These are phyloP conservation scores for Exophiala oligosperma DNA, from an alignment of 2,329 filamentous ascomycete species.

Conservation along the genomic window DNA sequence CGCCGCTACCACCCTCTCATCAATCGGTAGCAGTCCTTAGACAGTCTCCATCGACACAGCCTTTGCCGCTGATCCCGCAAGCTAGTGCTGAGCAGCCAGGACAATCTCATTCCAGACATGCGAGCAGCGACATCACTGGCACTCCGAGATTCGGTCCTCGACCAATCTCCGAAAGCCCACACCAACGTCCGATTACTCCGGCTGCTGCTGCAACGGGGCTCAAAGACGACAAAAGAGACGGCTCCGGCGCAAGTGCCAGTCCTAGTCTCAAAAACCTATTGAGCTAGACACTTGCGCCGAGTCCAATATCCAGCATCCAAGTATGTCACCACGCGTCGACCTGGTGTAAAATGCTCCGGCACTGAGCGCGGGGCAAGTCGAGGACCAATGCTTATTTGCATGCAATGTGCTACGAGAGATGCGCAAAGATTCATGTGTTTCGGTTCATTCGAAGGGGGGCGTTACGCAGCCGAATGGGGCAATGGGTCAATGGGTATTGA, in stretches of 20 bases:
- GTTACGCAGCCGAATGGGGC: no score
- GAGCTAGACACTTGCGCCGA: conserved; percentile 46
- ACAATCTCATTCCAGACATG: conserved; percentile 18
- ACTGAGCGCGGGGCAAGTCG: no score
- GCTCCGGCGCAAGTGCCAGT: conserved; percentile 71
- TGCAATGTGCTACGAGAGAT: background rate
- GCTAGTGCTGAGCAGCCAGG: conserved; percentile 15
- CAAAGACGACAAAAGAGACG: conserved; percentile 26
- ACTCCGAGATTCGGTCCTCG: conserved; percentile 18
- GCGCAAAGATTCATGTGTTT: background rate
- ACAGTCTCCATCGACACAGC: conserved; percentile 20
- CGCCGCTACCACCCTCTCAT: conserved; percentile 12
- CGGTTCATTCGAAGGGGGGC: no score
- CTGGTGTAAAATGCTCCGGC: background rate
- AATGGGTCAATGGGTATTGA: no score
- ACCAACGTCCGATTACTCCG: conserved; percentile 22
- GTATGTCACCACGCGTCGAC: background rate
- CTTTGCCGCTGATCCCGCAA: conserved; percentile 24
- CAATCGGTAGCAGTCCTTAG: conserved; percentile 7
- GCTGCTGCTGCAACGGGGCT: conserved; percentile 25
- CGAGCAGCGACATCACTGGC: conserved; percentile 19
- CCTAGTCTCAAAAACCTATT: conserved; percentile 74
- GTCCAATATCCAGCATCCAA: no score
- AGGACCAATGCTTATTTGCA: background rate
- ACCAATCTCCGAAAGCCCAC: conserved; percentile 17